Base-by-base conservation (phyloP, 1,284 basidiomycete species). In the Bjerkandera adusta region DNA sequence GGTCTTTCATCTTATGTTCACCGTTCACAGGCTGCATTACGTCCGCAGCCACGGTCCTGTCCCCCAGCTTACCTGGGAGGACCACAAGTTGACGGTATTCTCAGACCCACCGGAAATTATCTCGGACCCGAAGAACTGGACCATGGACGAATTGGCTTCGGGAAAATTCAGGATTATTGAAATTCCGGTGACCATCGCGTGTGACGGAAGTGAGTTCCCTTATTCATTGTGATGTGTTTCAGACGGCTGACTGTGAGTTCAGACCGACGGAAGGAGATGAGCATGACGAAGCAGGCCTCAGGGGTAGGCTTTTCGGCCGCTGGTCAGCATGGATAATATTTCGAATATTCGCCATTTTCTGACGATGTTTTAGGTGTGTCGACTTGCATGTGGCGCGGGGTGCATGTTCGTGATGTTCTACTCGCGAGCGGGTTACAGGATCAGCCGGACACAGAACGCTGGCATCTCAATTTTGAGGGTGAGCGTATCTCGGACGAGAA, bases 11-110 rank as follows among this genome's bases (percentile, higher is more conserved):
- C 15, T 12, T 26, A n/a, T 29, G 7, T 15, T 7, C 30, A 30
- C 24, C 13, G 11, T n/a, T n/a, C n/a, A n/a, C n/a, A 60, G 58
- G 26, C 37, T 60, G 10, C 58, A 60, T 38, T 60, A 55, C 30
- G 58, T 60, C 10, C 55, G 58, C 2, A 58, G 51, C 34, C 58
- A 60, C 42, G 58, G 52, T 1, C 43, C 54, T 1, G 58, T 60
- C 3, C 55, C 58, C 8, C 48, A 51, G 27, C 52, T 59, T 3
- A 26, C 47, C 11, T 61, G 59, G 59, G 56, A 61, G 30, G 54
- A 52, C 6, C 56, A 61, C 35, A 45, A 16, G 16, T 37, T 60
- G 5, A 34, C 48, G 1, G 39, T 61, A 2, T 54, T 37, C 21
- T 48, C 27, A 41, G 51, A 18, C 34, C 53, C 56, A 3, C 45